These are phyloP conservation scores for Fragaria nilgerrensis DNA, from an alignment of 306 rosid species.

Conservation along the genomic window DNA sequence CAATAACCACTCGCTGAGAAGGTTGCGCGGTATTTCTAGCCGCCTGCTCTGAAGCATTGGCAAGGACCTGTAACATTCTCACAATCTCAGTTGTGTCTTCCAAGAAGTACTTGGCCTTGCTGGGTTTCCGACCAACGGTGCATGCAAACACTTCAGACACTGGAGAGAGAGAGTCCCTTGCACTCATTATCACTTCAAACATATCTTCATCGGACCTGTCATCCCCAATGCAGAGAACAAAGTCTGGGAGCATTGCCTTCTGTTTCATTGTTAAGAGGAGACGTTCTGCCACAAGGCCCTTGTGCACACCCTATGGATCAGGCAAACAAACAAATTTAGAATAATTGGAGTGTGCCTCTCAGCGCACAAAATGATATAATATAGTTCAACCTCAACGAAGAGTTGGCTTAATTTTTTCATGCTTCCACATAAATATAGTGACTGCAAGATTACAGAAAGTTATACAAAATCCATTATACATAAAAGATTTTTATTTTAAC, in stretches of 20 bases:
- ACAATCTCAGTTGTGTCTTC: slow-evolving; percentile 83
- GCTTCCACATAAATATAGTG: not conserved
- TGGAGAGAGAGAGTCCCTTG: slow-evolving; percentile 43
- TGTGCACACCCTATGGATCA: slow-evolving; percentile 68
- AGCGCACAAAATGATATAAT: not conserved
- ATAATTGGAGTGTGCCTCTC: not conserved
- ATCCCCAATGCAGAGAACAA: slow-evolving; percentile 85
- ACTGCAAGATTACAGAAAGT: not conserved
- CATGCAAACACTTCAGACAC: slow-evolving; percentile 56
- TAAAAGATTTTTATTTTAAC: not conserved
- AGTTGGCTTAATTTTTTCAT: not conserved
- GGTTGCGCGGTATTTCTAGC: slow-evolving; percentile 31
- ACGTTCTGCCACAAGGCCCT: slow-evolving; percentile 75
- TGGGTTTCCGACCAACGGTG: slow-evolving; percentile 61
- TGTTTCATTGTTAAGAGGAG: slow-evolving; percentile 57
- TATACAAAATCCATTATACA: not conserved
- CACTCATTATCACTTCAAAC: slow-evolving; percentile 57
- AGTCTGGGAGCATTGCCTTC: slow-evolving; percentile 62
- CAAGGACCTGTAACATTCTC: slow-evolving; percentile 83
- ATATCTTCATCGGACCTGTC: slow-evolving; percentile 91
- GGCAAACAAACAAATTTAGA: not conserved
- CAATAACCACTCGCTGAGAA: slow-evolving; percentile 27
- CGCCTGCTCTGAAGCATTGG: slow-evolving; percentile 58
- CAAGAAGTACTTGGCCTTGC: slow-evolving; percentile 61
- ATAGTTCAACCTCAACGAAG: not conserved